Conservation (phyloP, 75 land plant species). For the Adiantum capillusveneris region DNA sequence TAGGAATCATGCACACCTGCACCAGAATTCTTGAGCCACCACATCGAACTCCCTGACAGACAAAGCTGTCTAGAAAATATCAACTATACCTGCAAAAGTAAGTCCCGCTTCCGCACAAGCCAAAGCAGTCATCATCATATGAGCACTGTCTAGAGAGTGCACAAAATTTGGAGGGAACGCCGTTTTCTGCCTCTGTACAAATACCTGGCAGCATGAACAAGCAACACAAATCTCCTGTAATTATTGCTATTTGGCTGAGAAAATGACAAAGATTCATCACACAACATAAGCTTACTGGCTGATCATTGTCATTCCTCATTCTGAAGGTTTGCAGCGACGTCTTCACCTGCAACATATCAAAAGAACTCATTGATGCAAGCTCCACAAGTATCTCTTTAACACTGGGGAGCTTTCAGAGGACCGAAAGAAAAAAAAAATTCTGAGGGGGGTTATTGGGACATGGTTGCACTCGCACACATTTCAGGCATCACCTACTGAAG, state of each 20-base stretch:
- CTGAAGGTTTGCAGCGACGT: constrained; percentile 26
- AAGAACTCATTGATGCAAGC: no score
- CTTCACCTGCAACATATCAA: constrained; percentile 18
- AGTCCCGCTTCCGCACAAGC: constrained; percentile 64
- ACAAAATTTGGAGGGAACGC: constrained; percentile 98
- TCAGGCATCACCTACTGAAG: no score
- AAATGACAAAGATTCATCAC: not conserved
- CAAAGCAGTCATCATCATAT: constrained; percentile 97
- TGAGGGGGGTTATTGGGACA: no score
- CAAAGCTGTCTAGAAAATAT: not conserved
- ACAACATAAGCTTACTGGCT: constrained; percentile 21
- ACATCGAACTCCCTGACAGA: not conserved
- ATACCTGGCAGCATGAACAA: constrained; percentile 19
- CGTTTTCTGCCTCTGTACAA: constrained; percentile 28
- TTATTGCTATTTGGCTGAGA: not conserved
- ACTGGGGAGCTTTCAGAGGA: no score
- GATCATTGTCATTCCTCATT: constrained; percentile 13
- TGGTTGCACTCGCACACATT: no score
- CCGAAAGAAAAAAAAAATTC: constrained; percentile 2
- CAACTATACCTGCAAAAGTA: constrained; percentile 72
- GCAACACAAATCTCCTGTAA: not conserved
- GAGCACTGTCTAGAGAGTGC: constrained; percentile 89
- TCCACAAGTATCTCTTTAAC: no score
- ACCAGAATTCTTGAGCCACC: not conserved
- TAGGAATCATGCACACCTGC: constrained; percentile 54